phyloP scores from a whole-genome alignment of 306 rosid genomes.

The Begonia fuchsioides region DNA sequence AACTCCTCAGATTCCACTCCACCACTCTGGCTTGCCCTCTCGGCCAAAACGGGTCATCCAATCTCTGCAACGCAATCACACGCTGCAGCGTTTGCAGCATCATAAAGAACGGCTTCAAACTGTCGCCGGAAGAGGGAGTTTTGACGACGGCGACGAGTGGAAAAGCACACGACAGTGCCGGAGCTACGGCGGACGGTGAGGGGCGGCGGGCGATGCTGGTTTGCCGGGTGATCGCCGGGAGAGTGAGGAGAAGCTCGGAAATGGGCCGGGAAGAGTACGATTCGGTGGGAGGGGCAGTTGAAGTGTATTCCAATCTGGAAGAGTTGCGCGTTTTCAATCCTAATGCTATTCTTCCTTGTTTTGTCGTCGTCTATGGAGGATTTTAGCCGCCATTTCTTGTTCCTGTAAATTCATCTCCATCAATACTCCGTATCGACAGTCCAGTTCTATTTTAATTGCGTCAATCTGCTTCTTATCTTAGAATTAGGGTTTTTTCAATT shows the following conservation, averaged over 20 bases:
- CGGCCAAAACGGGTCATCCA: conserved; percentile 76
- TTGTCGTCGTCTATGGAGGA: conserved; percentile 80
- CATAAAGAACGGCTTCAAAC: conserved; percentile 58
- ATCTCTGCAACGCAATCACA: conserved; percentile 63
- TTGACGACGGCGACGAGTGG: conserved; percentile 91
- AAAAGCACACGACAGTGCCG: conserved; percentile 67
- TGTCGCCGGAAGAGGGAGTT: conserved; percentile 28
- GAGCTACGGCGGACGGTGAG: conserved; percentile 10
- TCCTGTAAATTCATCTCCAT: no score
- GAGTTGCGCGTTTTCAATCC: conserved; percentile 71
- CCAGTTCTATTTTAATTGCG: no score
- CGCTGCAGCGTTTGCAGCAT: conserved; percentile 62
- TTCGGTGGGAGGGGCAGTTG: conserved; percentile 56
- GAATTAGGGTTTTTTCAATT: no score
- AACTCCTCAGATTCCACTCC: conserved; percentile 80
- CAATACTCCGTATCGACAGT: no score
- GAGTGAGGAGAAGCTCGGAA: conserved; percentile 72
- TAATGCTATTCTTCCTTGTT: conserved; percentile 87
- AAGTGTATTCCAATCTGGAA: conserved; percentile 81
- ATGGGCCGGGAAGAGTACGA: conserved; percentile 63
- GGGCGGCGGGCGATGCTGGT: conserved; percentile 84
- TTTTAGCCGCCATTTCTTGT: conserved; percentile 12
- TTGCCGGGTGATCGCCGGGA: conserved; percentile 93
- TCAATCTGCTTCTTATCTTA: no score
- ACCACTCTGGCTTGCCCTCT: conserved; percentile 64